Evolutionary conservation across 306 rosid genomes (phyloP).

Genomic region (Prunus armeniaca): DNA sequence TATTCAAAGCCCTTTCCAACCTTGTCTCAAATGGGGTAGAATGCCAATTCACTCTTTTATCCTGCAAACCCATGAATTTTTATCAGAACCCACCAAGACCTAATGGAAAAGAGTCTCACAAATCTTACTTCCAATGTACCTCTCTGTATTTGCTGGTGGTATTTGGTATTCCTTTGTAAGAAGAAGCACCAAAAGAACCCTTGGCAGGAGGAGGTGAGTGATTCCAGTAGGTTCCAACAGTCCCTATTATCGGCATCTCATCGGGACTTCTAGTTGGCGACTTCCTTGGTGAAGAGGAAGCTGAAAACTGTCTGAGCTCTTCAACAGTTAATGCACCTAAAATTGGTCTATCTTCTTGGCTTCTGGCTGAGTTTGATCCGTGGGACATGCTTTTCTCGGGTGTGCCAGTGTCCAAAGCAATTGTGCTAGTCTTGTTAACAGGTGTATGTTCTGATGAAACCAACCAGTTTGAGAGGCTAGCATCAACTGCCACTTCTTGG

Average conservation of each 20-base stretch:
- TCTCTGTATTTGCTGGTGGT: constrained; percentile 87
- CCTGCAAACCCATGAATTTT: constrained; percentile 54
- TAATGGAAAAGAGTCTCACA: constrained; percentile 7
- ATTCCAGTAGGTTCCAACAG: constrained; percentile 78
- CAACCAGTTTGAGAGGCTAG: constrained; percentile 93
- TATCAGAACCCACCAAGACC: constrained; percentile 41
- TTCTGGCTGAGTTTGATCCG: constrained; percentile 56
- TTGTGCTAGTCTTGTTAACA: constrained; percentile 31
- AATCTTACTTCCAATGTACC: constrained; percentile 53
- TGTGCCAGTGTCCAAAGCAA: constrained; percentile 20
- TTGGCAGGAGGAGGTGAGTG: constrained; percentile 25
- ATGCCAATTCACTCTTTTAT: constrained; percentile 77
- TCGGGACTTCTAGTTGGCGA: constrained; percentile 65
- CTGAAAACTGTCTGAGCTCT: constrained; percentile 69
- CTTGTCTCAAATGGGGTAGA: constrained; percentile 85
- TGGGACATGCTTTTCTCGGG: constrained; percentile 48
- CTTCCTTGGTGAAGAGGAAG: constrained; percentile 66
- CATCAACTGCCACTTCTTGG: constrained; percentile 67
- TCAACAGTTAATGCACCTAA: constrained; percentile 81
- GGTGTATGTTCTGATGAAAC: constrained; percentile 52
- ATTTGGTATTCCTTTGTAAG: constrained; percentile 82
- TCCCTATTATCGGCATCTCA: constrained; percentile 78
- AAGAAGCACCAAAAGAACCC: constrained; percentile 47
- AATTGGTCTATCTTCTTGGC: constrained; percentile 83
- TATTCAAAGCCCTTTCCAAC: constrained; percentile 74